Base-by-base conservation (phyloP, 805 yeast genomes). In the Wickerhamia fluorescens region DNA sequence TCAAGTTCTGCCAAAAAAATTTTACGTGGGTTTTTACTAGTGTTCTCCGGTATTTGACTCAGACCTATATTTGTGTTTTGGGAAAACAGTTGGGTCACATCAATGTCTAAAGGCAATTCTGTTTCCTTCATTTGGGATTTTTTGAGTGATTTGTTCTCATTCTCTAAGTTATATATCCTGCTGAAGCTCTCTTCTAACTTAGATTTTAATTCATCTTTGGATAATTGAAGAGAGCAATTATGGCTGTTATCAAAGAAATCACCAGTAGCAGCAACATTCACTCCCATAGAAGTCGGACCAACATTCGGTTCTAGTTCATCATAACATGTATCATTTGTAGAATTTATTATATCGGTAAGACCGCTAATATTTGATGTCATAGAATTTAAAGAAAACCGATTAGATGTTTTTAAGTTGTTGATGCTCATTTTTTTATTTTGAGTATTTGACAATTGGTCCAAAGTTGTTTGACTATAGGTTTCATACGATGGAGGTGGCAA, bases 361-460 rank as follows among this genome's bases (percentile, higher is more conserved):
- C 56, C 80, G 56, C 48, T 65, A 41, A 32, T 50, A 44, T 35
- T 82, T 33, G 55, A 80, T 53, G 42, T 68, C 61, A 36, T 64
- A 31, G 49, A 81, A 46, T 28, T 71, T 61, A 60, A 37, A 6
- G 84, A 72, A 34, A 71, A 75, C 25, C 78, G 69, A 18, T 36
- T 42, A 6, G 49, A 31, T 20, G 41, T 44, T 16, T 39, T 24
- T 14, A 31, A 25, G 22, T 30, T 40, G 16, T 32, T 27, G 13
- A 34, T 20, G 14, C 31, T 25, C 25, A 27, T 23, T 11, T 41
- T 33, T 7, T 37, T 14, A 14, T 29, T 26, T n/a, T 32, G 14
- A 24, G 37, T 46, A 23, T 37, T 49, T 1, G 64, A 56, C 21
- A 61, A 40, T 11, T 58, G 51, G 23, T 62, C 68, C 6, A 61